phyloP scores from a whole-genome alignment of 2,329 filamentous ascomycete genomes.

The Xylaria arbuscula region DNA sequence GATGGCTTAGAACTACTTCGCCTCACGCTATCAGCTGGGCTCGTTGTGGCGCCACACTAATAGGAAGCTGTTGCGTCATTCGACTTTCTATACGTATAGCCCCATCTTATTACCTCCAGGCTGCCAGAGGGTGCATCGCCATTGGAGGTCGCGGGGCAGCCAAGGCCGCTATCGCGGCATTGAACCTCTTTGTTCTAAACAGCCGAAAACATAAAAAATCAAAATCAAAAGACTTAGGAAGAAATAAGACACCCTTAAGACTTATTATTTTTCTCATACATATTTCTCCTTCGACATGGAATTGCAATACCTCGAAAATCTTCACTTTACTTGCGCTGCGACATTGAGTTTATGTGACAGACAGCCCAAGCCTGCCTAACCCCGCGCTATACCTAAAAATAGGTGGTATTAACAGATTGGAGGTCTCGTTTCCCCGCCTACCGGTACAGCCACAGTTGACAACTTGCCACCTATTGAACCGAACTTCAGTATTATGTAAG shows the following conservation, averaged over 20 bases:
- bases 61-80: conserved; percentile 33
- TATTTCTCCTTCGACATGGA: no score
- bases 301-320: background rate
- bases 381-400: background rate
- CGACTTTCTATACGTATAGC: background rate
- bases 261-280: no score
- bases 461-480: background rate
- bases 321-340: background rate
- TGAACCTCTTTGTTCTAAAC: background rate
- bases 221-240: background rate
- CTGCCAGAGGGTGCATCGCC: conserved; percentile 12
- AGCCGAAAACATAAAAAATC: background rate
- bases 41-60: conserved; percentile 24
- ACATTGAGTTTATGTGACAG: background rate
- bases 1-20: conserved; percentile 28
- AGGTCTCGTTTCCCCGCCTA: no score
- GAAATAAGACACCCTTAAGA: background rate
- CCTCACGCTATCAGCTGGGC: conserved; percentile 25
- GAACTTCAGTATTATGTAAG: no score
- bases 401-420: background rate
- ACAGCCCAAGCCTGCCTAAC: background rate
- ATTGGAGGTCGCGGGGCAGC: conserved; percentile 7
- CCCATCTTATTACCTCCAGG: conserved; percentile 16
- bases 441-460: background rate
- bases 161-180: background rate